These are phyloP conservation scores for Rhizophora mangle DNA, from an alignment of 345 rosid genomes.

Conservation along the genomic window DNA sequence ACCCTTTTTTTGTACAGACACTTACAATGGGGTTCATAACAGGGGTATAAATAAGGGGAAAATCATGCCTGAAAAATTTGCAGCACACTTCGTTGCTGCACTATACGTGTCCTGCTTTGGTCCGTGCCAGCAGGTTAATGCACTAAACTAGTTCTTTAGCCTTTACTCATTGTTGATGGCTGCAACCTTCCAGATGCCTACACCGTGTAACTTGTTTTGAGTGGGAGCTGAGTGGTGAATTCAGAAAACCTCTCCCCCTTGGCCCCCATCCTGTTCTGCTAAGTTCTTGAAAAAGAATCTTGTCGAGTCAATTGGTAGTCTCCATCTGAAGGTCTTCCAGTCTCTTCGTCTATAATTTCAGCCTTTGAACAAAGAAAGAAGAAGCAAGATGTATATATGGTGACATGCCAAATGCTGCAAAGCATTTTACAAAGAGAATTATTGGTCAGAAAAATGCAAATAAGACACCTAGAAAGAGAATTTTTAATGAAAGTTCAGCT, in stretches of 20 bases:
- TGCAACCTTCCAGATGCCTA: not conserved
- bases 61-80: conserved; percentile 1
- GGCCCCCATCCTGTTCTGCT: conserved; percentile 10
- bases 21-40: not conserved
- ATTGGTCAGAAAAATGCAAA: not conserved
- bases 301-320: conserved; percentile 61
- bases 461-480: not conserved
- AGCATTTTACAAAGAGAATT: conserved; percentile 12
- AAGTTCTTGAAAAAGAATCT: conserved; percentile 51
- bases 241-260: conserved; percentile 4
- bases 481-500: not conserved
- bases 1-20: not conserved
- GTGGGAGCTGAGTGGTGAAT: not conserved
- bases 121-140: not conserved
- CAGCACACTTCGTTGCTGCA: not conserved
- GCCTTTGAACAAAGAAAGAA: conserved; percentile 94
- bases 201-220: not conserved
- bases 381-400: conserved; percentile 80
- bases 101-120: not conserved
- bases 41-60: not conserved
- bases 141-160: not conserved
- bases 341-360: conserved; percentile 26
- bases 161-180: not conserved
- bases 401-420: conserved; percentile 81
- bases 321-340: conserved; percentile 28